These are phyloP conservation scores for Penicillium crystallinum DNA, from an alignment of 495 filamentous ascomycete genomes.

Conservation along the genomic window DNA sequence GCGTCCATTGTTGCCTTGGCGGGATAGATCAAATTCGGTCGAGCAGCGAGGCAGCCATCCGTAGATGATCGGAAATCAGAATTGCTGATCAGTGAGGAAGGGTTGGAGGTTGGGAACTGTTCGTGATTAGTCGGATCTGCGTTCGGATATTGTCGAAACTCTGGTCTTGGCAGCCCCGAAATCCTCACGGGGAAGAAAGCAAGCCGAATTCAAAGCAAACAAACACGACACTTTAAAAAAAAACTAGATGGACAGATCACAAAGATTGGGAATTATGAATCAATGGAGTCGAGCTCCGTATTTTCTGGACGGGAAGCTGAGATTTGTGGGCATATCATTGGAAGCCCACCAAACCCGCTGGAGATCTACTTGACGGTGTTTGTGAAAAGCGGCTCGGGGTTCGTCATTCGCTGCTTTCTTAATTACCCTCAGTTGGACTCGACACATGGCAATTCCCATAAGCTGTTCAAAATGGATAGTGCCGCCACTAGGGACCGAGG, in stretches of 20 bases:
- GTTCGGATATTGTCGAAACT: neutral
- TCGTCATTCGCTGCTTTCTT: neutral
- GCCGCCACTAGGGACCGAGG: neutral
- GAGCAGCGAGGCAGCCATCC: constrained; percentile 7
- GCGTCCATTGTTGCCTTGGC: constrained; percentile 35
- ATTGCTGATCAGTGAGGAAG: neutral
- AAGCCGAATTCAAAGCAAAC: neutral
- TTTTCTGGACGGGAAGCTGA: neutral
- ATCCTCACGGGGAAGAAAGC: neutral
- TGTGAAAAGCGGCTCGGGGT: no score
- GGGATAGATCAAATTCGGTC: constrained; percentile 12
- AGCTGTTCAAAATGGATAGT: neutral
- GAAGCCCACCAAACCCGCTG: neutral
- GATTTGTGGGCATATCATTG: neutral
- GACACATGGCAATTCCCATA: constrained; percentile 3
- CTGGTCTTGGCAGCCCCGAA: neutral
- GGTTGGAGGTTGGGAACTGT: neutral
- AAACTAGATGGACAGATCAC: constrained; percentile 9
- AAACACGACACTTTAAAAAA: neutral
- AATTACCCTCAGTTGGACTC: constrained; percentile 1
- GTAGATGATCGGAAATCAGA: neutral
- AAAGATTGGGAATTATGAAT: neutral
- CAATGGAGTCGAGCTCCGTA: neutral
- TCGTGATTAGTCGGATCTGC: neutral
- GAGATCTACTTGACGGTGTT: neutral